Percentiles rank a stretch among this genome's conserved stretches.
phyloP scores from a whole-genome alignment of 805 yeast genomes.

The Saturnispora dispora region DNA sequence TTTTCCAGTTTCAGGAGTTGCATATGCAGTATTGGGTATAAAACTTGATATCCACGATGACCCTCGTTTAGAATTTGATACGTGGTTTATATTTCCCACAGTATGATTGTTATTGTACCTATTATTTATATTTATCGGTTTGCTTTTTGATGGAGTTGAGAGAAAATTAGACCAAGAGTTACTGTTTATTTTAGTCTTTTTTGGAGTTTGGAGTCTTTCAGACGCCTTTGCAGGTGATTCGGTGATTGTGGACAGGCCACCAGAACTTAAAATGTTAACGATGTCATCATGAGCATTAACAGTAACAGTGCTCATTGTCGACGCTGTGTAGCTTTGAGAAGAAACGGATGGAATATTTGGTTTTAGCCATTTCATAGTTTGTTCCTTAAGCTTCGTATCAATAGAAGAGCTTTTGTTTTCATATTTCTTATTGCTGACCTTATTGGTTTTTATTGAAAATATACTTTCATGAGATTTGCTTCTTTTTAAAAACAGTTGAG shows the following conservation, averaged over 20 bases:
- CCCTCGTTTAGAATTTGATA: slow-evolving; percentile 3
- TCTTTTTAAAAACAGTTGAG: slow-evolving; percentile 11
- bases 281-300: slow-evolving; percentile 13
- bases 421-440: background rate
- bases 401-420: slow-evolving; percentile 3
- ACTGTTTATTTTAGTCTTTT: background rate
- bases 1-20: slow-evolving; percentile 26
- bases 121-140: slow-evolving; percentile 3
- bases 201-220: background rate
- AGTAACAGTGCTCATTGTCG: background rate
- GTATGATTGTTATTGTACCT: background rate
- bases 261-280: slow-evolving; percentile 10
- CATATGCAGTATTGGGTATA: slow-evolving; percentile 25
- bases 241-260: slow-evolving; percentile 1
- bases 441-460: slow-evolving; percentile 11
- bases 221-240: slow-evolving; percentile 3
- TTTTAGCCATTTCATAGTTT: slow-evolving; percentile 27
- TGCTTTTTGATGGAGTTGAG: slow-evolving; percentile 6
- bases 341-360: slow-evolving; percentile 20
- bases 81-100: background rate
- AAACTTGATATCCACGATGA: slow-evolving; percentile 24
- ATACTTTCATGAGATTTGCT: slow-evolving; percentile 26
- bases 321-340: slow-evolving; percentile 5
- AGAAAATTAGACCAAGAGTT: background rate
- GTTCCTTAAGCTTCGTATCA: slow-evolving; percentile 19